phyloP scores from a whole-genome alignment of 768 basidiomycete species.

The Chiua virens region DNA sequence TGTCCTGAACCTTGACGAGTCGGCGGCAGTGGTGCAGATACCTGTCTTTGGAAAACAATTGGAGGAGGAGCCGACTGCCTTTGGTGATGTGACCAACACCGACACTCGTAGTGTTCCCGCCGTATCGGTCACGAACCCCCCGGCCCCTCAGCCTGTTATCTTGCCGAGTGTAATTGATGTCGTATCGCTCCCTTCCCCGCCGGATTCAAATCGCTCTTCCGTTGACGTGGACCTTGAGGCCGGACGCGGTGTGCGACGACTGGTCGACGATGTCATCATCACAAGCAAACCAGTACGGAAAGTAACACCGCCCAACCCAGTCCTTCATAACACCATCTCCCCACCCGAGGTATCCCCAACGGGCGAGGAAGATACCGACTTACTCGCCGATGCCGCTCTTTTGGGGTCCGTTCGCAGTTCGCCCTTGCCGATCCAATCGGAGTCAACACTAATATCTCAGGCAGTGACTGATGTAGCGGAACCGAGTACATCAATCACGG shows the following conservation, averaged over 20 bases:
- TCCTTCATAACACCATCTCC: slow-evolving; percentile 16
- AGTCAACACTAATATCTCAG: slow-evolving; percentile 3
- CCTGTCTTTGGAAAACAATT: slow-evolving; percentile 50
- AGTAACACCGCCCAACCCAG: slow-evolving; percentile 6
- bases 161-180: slow-evolving; percentile 68
- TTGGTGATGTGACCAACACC: slow-evolving; percentile 25
- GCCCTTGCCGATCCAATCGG: slow-evolving; percentile 21
- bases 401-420: slow-evolving; percentile 33
- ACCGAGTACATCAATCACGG: slow-evolving; percentile 6
- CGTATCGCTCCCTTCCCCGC: slow-evolving; percentile 41
- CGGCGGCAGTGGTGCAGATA: slow-evolving; percentile 61
- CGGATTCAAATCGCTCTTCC: slow-evolving; percentile 42
- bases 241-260: slow-evolving; percentile 44
- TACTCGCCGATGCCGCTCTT: slow-evolving; percentile 47
- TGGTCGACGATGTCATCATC: slow-evolving; percentile 10
- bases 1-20: slow-evolving; percentile 40
- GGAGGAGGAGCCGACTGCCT: slow-evolving; percentile 19
- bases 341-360: slow-evolving; percentile 21
- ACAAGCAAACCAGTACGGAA: slow-evolving; percentile 13
- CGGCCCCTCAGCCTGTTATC: slow-evolving; percentile 67
- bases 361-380: slow-evolving; percentile 42
- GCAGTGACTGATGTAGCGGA: slow-evolving; percentile 7
- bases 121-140: slow-evolving; percentile 67
- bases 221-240: slow-evolving; percentile 37
- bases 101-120: slow-evolving; percentile 41